These are phyloP conservation scores for Fusarium sp. DNA, from an alignment of 2,329 filamentous ascomycete genomes.

Conservation along the genomic window DNA sequence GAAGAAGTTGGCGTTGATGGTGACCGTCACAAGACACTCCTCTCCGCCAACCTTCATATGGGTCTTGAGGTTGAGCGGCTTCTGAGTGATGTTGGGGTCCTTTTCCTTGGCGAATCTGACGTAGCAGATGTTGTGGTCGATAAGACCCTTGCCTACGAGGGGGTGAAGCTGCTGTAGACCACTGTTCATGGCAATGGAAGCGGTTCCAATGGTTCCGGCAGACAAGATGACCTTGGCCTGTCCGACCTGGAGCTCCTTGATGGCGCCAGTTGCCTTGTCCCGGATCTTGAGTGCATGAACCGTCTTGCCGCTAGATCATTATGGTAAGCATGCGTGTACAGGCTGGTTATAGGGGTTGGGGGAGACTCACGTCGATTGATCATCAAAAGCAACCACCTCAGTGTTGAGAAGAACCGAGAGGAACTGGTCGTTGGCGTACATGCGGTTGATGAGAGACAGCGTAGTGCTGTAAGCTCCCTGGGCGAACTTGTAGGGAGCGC, in stretches of 20 bases:
- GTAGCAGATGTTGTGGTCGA: constrained; percentile 36
- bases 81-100: constrained; percentile 3
- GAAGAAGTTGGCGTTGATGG: constrained; percentile 37
- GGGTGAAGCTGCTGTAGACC: constrained; percentile 22
- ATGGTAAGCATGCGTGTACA: not conserved
- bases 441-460: constrained; percentile 28
- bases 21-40: constrained; percentile 28
- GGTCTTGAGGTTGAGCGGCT: constrained; percentile 30
- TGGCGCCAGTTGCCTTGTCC: constrained; percentile 7
- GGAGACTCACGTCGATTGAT: not conserved
- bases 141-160: constrained; percentile 15
- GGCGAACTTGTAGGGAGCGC: constrained; percentile 27
- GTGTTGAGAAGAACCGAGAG: constrained; percentile 28
- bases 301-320: not conserved
- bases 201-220: constrained; percentile 29
- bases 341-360: too few relatives aligned
- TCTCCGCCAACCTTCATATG: constrained; percentile 15
- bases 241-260: constrained; percentile 23
- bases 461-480: constrained; percentile 38
- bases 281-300: constrained; percentile 26
- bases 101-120: constrained; percentile 31
- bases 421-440: constrained; percentile 36
- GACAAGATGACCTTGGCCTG: constrained; percentile 24
- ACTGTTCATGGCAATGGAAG: constrained; percentile 32
- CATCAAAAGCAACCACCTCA: constrained; percentile 22